Evolutionary conservation across 2,329 filamentous ascomycete species (phyloP).

Genomic region (Trichophyton schoenleinii): DNA sequence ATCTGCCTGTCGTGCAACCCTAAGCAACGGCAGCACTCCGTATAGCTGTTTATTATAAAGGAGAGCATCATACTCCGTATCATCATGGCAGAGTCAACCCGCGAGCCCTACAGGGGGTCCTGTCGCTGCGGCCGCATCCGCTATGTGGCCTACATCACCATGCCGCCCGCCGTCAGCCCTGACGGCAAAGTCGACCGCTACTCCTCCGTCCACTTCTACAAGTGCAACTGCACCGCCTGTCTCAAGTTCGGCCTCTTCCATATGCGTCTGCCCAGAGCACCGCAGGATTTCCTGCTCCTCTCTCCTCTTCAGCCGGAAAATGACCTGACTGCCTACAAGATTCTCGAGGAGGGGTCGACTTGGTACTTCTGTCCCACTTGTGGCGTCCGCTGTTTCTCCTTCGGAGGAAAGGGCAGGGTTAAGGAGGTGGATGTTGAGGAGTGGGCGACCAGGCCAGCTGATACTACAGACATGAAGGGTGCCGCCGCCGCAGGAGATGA

Average conservation of each 20-base stretch:
- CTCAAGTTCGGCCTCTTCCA: constrained; percentile 11
- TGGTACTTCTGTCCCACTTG: constrained; percentile 10
- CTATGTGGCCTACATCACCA: constrained; percentile 9
- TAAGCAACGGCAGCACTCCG: too few relatives aligned
- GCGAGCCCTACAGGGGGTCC: constrained; percentile 8
- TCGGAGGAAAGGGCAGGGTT: constrained; percentile 2
- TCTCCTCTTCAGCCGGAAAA: constrained; percentile 7
- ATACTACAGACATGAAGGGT: background rate
- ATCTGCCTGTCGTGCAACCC: too few relatives aligned
- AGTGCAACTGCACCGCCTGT: constrained; percentile 12
- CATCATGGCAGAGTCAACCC: background rate
- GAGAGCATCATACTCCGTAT: background rate
- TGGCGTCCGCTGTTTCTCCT: constrained; percentile 9
- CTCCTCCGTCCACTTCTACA: constrained; percentile 10
- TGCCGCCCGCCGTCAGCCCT: constrained; percentile 6
- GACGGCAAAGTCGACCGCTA: constrained; percentile 2
- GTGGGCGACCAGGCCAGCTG: background rate
- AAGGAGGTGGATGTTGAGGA: constrained; percentile 10
- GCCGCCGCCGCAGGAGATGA: background rate
- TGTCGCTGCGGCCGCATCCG: constrained; percentile 11
- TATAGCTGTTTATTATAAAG: too few relatives aligned
- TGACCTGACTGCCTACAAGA: constrained; percentile 9
- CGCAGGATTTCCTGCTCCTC: constrained; percentile 10
- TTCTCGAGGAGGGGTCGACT: background rate
- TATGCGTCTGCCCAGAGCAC: constrained; percentile 9